Evolutionary conservation across 331 rosid species (phyloP).

Genomic region (Malus hybrid): DNA sequence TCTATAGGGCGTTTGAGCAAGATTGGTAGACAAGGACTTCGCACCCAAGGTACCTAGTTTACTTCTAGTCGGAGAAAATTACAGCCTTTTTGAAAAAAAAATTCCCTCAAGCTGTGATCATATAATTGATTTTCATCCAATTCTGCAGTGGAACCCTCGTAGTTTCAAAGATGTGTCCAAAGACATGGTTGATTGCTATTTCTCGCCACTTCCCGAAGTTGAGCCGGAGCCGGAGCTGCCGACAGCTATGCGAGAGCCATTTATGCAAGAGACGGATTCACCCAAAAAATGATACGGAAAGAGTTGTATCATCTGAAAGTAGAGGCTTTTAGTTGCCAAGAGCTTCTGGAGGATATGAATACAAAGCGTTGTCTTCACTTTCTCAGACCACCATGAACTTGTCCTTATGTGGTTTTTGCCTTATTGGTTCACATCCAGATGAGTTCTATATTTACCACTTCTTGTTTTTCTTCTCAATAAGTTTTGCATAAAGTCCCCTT

Average conservation of each 20-base stretch:
- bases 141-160: slow-evolving; percentile 88
- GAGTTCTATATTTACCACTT: background rate
- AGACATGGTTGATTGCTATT: slow-evolving; percentile 72
- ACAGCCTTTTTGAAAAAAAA: background rate
- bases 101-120: background rate
- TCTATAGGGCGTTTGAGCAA: slow-evolving; percentile 74
- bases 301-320: background rate
- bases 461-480: no score
- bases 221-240: slow-evolving; percentile 73
- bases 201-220: slow-evolving; percentile 44
- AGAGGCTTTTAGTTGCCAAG: background rate
- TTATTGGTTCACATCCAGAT: background rate
- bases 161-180: slow-evolving; percentile 57
- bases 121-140: slow-evolving; percentile 9
- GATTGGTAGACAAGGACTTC: slow-evolving; percentile 83
- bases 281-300: background rate
- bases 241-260: slow-evolving; percentile 70
- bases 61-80: slow-evolving; percentile 4
- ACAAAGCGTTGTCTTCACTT: background rate
- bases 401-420: background rate
- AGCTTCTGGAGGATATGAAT: background rate
- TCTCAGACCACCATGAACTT: background rate
- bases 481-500: no score
- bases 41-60: slow-evolving; percentile 65
- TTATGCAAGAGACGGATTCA: slow-evolving; percentile 32